These are phyloP conservation scores for Botrytis byssoidea DNA, from an alignment of 2,329 filamentous ascomycete species.

Conservation along the genomic window DNA sequence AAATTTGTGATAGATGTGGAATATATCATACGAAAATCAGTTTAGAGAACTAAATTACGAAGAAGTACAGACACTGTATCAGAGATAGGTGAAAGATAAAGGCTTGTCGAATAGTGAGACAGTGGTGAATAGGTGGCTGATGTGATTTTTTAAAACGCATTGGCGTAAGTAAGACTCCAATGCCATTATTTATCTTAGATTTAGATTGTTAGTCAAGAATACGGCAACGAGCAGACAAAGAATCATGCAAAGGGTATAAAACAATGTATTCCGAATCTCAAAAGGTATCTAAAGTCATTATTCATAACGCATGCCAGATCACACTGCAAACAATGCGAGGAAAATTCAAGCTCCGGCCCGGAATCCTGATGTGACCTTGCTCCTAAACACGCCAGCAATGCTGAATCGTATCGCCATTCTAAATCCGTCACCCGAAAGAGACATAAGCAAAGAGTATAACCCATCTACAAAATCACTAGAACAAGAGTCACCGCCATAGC, in stretches of 20 bases:
- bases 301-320: background rate
- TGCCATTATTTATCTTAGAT: background rate
- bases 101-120: background rate
- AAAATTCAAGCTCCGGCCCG: background rate
- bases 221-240: background rate
- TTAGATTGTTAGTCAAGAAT: background rate
- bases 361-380: background rate
- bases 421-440: background rate
- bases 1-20: too few species aligned
- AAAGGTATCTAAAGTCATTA: background rate
- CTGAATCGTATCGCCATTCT: background rate
- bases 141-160: background rate
- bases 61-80: too few species aligned
- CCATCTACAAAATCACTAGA: constrained; percentile 9
- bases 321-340: background rate
- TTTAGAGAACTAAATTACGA: too few species aligned
- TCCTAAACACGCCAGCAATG: background rate
- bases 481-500: constrained; percentile 10
- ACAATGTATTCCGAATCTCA: background rate
- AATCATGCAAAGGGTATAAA: background rate
- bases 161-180: background rate
- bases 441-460: background rate
- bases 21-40: too few species aligned
- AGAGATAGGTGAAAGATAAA: too few species aligned
- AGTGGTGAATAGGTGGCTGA: background rate